phyloP scores from a whole-genome alignment of 768 basidiomycete genomes.

The Candolleomyces efflorescens region DNA sequence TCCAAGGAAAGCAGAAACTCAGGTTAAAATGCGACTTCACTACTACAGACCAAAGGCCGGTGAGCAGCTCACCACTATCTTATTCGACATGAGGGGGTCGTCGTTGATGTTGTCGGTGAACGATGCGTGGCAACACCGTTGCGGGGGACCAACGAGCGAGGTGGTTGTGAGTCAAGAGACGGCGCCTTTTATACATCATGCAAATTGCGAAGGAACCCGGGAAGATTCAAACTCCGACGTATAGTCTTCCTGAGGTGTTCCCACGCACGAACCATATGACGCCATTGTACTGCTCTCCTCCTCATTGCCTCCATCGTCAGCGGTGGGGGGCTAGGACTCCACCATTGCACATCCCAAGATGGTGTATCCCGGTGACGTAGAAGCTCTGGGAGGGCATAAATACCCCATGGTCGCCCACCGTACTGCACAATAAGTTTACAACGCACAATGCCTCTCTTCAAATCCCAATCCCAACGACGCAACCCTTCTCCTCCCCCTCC shows the following conservation, averaged over 20 bases:
- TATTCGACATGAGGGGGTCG: slow-evolving; percentile 78
- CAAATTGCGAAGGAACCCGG: slow-evolving; percentile 33
- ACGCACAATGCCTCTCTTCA: slow-evolving; percentile 22
- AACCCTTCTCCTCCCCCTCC: slow-evolving; percentile 9
- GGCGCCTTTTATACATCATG: slow-evolving; percentile 48
- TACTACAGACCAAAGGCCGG: slow-evolving; percentile 54
- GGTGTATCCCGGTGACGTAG: neutral
- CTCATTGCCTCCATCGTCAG: neutral
- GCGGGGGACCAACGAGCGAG: slow-evolving; percentile 33
- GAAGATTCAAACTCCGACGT: slow-evolving; percentile 43
- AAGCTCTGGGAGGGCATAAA: neutral
- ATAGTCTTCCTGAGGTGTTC: slow-evolving; percentile 21
- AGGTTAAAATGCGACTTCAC: slow-evolving; percentile 50
- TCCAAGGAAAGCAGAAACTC: slow-evolving; percentile 29
- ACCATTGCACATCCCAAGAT: neutral
- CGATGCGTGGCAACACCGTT: slow-evolving; percentile 28
- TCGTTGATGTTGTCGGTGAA: slow-evolving; percentile 27
- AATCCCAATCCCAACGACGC: slow-evolving; percentile 12
- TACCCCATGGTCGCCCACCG: neutral
- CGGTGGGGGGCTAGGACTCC: neutral
- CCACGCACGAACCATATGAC: slow-evolving; percentile 40
- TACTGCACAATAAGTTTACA: neutral
- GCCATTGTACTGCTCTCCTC: neutral
- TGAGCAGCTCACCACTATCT: slow-evolving; percentile 95
- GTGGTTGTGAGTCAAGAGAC: slow-evolving; percentile 34